phyloP scores from a whole-genome alignment of 176 grass and related monocot species.

The Metroxylon sagu region DNA sequence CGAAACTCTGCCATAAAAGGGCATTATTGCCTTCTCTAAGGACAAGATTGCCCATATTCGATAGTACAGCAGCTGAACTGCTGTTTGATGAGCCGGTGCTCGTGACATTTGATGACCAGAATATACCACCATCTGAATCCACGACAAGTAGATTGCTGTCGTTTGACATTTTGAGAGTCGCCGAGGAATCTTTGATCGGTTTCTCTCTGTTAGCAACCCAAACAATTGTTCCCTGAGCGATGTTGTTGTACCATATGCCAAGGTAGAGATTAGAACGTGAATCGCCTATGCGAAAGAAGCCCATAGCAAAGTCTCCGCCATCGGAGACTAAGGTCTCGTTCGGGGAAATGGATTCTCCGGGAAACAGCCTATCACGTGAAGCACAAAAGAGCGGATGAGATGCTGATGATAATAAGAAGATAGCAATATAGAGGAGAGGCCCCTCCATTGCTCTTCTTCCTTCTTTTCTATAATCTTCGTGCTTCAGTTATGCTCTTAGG shows the following conservation, averaged over 20 bases:
- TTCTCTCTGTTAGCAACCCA: constrained; percentile 49
- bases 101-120: constrained; percentile 24
- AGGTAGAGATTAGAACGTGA: constrained; percentile 5
- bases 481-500: too few relatives aligned
- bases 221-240: constrained; percentile 14
- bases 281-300: constrained; percentile 34
- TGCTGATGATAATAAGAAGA: too few relatives aligned
- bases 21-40: neutral
- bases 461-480: too few relatives aligned
- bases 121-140: neutral
- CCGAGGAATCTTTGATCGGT: constrained; percentile 9
- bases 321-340: constrained; percentile 23
- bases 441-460: too few relatives aligned
- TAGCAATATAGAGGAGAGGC: too few relatives aligned
- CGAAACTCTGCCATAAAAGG: constrained; percentile 32
- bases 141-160: constrained; percentile 18
- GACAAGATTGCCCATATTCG: constrained; percentile 23
- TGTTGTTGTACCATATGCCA: constrained; percentile 42
- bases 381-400: too few relatives aligned
- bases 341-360: constrained; percentile 9
- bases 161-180: constrained; percentile 6
- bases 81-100: neutral
- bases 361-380: constrained; percentile 22
- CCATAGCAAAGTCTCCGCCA: constrained; percentile 25
- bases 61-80: neutral